Conservation (phyloP, 2,329 filamentous ascomycete species). For the Alternaria postmessia region DNA sequence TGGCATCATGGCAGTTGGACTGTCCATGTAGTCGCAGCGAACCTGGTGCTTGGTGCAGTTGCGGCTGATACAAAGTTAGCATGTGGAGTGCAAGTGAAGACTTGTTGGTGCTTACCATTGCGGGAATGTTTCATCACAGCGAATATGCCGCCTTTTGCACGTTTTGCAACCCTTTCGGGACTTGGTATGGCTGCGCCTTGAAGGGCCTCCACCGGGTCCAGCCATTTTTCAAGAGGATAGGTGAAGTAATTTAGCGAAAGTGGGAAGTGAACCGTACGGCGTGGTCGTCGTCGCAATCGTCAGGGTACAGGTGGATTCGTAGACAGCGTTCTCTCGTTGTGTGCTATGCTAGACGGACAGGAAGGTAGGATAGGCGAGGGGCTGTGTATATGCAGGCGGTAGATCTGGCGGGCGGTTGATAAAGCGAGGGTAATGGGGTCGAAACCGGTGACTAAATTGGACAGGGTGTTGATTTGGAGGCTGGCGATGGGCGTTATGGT, state of each 20-base stretch:
- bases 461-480: conserved; percentile 36
- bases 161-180: conserved; percentile 98
- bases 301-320: conserved; percentile 23
- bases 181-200: conserved; percentile 93
- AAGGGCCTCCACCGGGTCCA: conserved; percentile 92
- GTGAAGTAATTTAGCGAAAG: conserved; percentile 22
- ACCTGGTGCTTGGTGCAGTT: conserved; percentile 99
- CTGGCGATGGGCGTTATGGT: conserved; percentile 42
- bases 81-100: not conserved
- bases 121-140: conserved; percentile 96
- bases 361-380: conserved; percentile 37
- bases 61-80: conserved; percentile 65
- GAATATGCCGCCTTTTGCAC: conserved; percentile 96
- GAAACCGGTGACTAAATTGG: conserved; percentile 44
- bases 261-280: conserved; percentile 23
- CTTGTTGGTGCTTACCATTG: conserved; percentile 76
- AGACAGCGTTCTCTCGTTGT: conserved; percentile 17
- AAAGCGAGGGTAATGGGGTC: conserved; percentile 44
- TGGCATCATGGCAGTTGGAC: conserved; percentile 70
- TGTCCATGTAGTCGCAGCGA: conserved; percentile 96
- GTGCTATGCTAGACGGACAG: conserved; percentile 19
- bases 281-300: conserved; percentile 19
- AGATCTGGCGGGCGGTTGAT: conserved; percentile 42
- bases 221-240: conserved; percentile 67
- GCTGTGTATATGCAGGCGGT: conserved; percentile 45